Evolutionary conservation across 805 yeast genomes (phyloP), one percentile per base, ranked within the genome.

Genomic region (Yarrowia sp.): DNA sequence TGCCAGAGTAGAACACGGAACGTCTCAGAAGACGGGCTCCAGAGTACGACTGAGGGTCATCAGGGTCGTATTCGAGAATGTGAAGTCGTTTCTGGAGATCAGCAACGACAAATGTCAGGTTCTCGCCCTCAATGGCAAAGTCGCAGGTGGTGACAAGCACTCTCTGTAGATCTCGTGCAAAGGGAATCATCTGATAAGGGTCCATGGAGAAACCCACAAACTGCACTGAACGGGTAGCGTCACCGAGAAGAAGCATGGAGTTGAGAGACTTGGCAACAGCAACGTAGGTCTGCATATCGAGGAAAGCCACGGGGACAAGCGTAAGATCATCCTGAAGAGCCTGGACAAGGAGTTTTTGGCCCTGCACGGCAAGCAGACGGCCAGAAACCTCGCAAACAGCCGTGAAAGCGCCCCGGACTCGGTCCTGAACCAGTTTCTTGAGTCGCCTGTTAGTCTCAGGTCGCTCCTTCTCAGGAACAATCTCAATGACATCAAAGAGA

Each of bases 151-250:
- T 81, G 0, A 90, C 88, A 73, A 87, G 89, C 52, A 89, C 79
- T 19, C 83, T 77, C 33, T 85, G 82, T 20, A 85, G 81, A 75
- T 93, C 97, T 74, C 89, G 90, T 9, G 96, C 93, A 64, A 95
- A 76, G 68, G 84, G 77, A 17, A 92, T 81, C 87, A 94, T 87
- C 71, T 97, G 80, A 76, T 91, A 93, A 0, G 99, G 99, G 73
- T 94, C 97, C 2, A 96, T 94, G 76, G 92, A 97, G 78, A 92
- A 93, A 0, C 98, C 98, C 36, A 88, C 87, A 68, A 95, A 81
- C 81, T 92, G 87, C 4, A 91, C 81, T 71, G 92, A 86, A 72
- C 90, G 89, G 77, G 87, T 82, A 0, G 91, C 80, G 76, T 95
- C 99, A 19, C 96, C 96, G 17, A 92, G 77, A 1, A 92, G 73